Conservation (phyloP, 2,329 filamentous ascomycete genomes). For the Sclerotinia nivalis region DNA sequence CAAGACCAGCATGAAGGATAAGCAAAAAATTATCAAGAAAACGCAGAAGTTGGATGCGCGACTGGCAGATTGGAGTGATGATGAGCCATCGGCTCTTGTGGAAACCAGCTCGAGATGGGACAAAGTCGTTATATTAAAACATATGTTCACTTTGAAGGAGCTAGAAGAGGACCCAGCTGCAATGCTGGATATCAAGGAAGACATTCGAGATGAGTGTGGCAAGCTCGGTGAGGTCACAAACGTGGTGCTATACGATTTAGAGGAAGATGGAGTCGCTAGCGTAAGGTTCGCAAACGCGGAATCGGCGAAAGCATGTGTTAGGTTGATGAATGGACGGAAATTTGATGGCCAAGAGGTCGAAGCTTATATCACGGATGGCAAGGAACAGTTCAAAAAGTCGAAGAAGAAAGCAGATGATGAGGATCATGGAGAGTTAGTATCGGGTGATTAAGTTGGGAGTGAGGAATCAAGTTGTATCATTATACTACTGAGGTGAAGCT, state of each 20-base stretch:
- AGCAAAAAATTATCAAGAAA: conserved; percentile 87
- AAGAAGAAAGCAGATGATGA: conserved; percentile 51
- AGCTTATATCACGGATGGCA: conserved; percentile 69
- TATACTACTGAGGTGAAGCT: background rate
- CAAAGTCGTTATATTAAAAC: conserved; percentile 81
- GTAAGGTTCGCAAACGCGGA: conserved; percentile 76
- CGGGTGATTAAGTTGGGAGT: conserved; percentile 8
- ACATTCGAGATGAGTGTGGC: conserved; percentile 85
- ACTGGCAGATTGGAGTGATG: conserved; percentile 93
- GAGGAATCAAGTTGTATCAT: conserved; percentile 5
- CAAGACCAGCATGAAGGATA: conserved; percentile 63
- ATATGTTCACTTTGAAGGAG: conserved; percentile 89
- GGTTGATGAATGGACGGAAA: conserved; percentile 75
- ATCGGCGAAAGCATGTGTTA: conserved; percentile 70
- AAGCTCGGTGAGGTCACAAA: conserved; percentile 89
- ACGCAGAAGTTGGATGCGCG: conserved; percentile 90
- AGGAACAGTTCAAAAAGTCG: conserved; percentile 72
- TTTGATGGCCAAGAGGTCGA: conserved; percentile 73
- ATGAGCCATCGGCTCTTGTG: conserved; percentile 65
- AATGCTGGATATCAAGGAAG: conserved; percentile 88
- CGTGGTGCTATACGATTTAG: conserved; percentile 85
- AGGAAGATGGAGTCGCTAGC: conserved; percentile 79
- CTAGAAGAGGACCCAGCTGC: conserved; percentile 81
- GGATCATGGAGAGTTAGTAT: conserved; percentile 9
- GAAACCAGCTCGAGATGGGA: conserved; percentile 63